Conservation (phyloP, 2,329 filamentous ascomycete genomes). For the Penicillium sp. region DNA sequence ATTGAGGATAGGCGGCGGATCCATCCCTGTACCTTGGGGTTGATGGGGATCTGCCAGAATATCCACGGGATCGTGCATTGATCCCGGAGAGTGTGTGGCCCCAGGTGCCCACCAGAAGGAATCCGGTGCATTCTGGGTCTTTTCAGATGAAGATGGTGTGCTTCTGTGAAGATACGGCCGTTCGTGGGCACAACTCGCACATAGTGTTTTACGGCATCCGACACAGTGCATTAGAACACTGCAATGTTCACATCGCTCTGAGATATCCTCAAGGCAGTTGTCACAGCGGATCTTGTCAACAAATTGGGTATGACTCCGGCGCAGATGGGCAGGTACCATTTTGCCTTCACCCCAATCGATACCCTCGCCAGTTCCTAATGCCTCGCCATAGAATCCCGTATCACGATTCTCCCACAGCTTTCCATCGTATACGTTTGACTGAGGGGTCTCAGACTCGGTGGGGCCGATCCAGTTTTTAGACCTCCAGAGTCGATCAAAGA, state of each 20-base stretch:
- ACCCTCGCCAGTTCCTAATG: conserved; percentile 50
- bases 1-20: conserved; percentile 47
- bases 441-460: conserved; percentile 23
- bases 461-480: conserved; percentile 58
- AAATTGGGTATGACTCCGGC: conserved; percentile 53
- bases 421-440: conserved; percentile 43
- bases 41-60: conserved; percentile 17
- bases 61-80: conserved; percentile 53
- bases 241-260: conserved; percentile 59
- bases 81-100: conserved; percentile 53
- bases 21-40: conserved; percentile 26
- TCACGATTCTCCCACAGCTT: conserved; percentile 57
- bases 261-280: conserved; percentile 52
- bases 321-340: conserved; percentile 52
- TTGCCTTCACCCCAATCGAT: conserved; percentile 51
- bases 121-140: conserved; percentile 21
- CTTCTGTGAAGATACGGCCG: conserved; percentile 43
- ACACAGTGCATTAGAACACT: conserved; percentile 61
- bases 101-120: conserved; percentile 60
- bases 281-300: conserved; percentile 54
- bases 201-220: conserved; percentile 59
- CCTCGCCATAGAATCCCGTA: conserved; percentile 53
- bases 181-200: conserved; percentile 59
- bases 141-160: conserved; percentile 6
- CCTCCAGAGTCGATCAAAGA: conserved; percentile 59